Evolutionary conservation across 495 filamentous ascomycete genomes (phyloP), one percentile per base, ranked within the genome.

Genomic region (Cairneyella variabilis): DNA sequence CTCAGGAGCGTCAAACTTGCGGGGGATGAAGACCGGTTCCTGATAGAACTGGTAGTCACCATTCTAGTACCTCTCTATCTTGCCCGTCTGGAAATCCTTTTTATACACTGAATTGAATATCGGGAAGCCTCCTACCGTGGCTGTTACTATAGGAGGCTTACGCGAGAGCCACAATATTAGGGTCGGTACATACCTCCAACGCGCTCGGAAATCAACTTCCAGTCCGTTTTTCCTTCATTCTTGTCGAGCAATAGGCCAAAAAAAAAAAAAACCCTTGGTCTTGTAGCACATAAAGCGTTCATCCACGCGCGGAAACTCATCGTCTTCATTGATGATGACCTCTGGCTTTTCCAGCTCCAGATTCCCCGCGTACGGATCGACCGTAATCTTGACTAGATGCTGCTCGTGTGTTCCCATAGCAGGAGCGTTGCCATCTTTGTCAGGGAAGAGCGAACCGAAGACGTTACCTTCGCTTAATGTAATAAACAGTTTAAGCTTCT

Each of bases 241-340:
- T 41, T 14, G 38, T 41, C 10, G 10, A 69, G 72, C 70, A 21
- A 77, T 69, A 14, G 69, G 59, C 1, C 74, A 63, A 45, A 76
- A 72, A 68, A 71, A 82, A 62, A 76, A 76, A 61, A 78, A 75
- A 7, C 23, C 10, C 20, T 64, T 59, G 59, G 82, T 77, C 6
- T 64, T 64, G 44, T 72, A 70, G 25, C 71, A 74, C 7, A 74
- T 66, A 41, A 69, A 72, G 3, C 79, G 73, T 50, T 82, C 79
- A 56, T 83, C 79, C 54, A 83, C 79, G 20, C 78, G 72, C 3
- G 73, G 76, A 69, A 82, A 82, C 60, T 83, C 79, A 20, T 76
- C 74, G 48, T 71, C 75, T 3, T 71, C 26, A 2, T 14, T 70
- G 7, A 63, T 58, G 61, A 76, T 73, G 9, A 68, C 51, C n/a